Percentiles rank a stretch among this genome's conserved stretches.
Evolutionary conservation across 106 monocot genomes (phyloP).

Genomic region (Apostasia ramifera): DNA sequence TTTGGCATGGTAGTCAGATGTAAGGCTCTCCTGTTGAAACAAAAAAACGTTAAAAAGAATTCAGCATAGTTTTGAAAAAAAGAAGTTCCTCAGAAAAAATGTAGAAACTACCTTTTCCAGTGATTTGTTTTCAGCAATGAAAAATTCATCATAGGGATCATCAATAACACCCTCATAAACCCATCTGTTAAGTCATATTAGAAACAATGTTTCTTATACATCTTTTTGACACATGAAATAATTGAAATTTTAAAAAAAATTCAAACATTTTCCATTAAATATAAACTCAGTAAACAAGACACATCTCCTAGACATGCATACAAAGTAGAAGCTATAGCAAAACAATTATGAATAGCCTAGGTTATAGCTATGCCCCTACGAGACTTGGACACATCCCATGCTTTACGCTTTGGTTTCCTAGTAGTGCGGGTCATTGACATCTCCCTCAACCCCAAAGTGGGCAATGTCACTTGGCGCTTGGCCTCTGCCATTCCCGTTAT

Average conservation of each 20-base stretch:
- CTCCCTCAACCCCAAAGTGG: too few species aligned
- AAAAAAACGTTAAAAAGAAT: slow-evolving; percentile 5
- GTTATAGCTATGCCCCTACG: too few species aligned
- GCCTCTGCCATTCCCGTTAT: too few species aligned
- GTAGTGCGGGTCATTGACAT: too few species aligned
- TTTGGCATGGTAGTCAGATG: slow-evolving; percentile 90
- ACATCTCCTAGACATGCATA: background rate
- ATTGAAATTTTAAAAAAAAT: slow-evolving; percentile 2
- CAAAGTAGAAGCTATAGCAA: background rate
- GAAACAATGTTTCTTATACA: background rate
- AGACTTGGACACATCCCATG: too few species aligned
- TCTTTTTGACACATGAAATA: slow-evolving; percentile 1
- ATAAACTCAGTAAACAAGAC: background rate
- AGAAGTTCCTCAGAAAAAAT: background rate
- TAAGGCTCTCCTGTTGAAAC: slow-evolving; percentile 79
- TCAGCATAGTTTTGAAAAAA: background rate
- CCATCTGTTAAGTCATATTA: slow-evolving; percentile 48
- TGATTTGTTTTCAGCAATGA: slow-evolving; percentile 94
- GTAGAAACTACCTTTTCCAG: slow-evolving; percentile 63
- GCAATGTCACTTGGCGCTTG: too few species aligned
- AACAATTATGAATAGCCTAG: background rate
- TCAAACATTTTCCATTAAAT: background rate
- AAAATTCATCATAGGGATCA: slow-evolving; percentile 98
- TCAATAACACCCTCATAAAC: slow-evolving; percentile 97
- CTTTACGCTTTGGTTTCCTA: too few species aligned